phyloP scores from a whole-genome alignment of 441 rosid species.

The Kokia cookei region DNA sequence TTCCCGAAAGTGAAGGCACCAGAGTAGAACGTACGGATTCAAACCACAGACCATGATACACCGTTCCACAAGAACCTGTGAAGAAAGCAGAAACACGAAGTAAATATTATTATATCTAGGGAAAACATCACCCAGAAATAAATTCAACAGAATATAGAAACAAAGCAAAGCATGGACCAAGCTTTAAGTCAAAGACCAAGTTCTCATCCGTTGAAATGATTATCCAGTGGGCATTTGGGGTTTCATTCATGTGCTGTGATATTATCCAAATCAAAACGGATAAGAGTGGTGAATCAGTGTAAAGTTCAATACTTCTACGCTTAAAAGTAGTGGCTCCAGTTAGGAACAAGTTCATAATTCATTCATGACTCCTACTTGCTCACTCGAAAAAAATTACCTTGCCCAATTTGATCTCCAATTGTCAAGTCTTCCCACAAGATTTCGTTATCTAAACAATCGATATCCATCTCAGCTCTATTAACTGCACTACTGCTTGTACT shows the following conservation, averaged over 20 bases:
- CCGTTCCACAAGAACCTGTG: constrained; percentile 97
- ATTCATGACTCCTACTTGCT: not conserved
- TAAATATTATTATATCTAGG: constrained; percentile 15
- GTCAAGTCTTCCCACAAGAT: constrained; percentile 90
- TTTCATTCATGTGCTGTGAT: not conserved
- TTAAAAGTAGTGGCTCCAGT: not conserved
- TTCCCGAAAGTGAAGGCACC: constrained; percentile 9
- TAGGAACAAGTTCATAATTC: not conserved
- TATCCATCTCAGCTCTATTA: constrained; percentile 63
- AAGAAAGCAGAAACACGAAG: constrained; percentile 15
- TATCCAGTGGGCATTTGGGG: not conserved
- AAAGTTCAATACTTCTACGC: not conserved
- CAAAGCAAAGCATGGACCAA: not conserved
- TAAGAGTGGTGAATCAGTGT: not conserved
- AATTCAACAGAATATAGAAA: not conserved
- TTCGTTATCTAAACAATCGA: constrained; percentile 76
- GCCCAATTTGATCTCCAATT: constrained; percentile 84
- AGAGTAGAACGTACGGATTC: constrained; percentile 89
- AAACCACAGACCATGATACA: constrained; percentile 92
- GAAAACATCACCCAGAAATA: constrained; percentile 1
- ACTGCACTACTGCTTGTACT: constrained; percentile 74
- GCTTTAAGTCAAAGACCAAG: not conserved
- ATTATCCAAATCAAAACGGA: not conserved
- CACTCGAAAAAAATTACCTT: constrained; percentile 48
- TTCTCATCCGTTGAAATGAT: not conserved